phyloP scores from a whole-genome alignment of 139 green algal species.

The Chlamydomonas applanata region DNA sequence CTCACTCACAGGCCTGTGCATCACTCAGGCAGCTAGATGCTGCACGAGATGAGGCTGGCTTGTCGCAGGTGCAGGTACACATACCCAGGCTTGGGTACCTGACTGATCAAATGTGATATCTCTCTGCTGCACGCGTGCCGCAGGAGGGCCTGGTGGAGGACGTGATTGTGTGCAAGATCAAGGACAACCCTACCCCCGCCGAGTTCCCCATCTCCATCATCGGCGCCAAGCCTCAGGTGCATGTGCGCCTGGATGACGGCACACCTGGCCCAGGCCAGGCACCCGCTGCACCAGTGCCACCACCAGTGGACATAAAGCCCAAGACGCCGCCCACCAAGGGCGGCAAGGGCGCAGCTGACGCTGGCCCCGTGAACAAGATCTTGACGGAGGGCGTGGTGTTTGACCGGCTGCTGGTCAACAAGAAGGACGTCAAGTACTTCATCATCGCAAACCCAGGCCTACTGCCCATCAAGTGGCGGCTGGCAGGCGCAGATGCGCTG shows the following conservation, averaged over 20 bases:
- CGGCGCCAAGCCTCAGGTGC: slow-evolving; percentile 52
- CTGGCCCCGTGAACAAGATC: slow-evolving; percentile 31
- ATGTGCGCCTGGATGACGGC: slow-evolving; percentile 39
- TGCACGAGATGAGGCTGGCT: no score
- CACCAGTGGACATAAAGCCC: neutral
- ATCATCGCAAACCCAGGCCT: slow-evolving; percentile 65
- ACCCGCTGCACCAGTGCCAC: neutral
- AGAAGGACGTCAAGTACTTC: slow-evolving; percentile 54
- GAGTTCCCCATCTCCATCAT: slow-evolving; percentile 67
- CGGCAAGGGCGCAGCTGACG: neutral
- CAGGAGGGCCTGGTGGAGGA: slow-evolving; percentile 47
- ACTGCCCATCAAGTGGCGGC: slow-evolving; percentile 72
- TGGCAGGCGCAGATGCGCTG: slow-evolving; percentile 52
- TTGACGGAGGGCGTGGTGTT: slow-evolving; percentile 58
- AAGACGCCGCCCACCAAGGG: slow-evolving; percentile 7
- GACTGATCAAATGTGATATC: no score
- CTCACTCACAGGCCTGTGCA: no score
- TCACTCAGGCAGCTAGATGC: no score
- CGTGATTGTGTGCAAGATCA: slow-evolving; percentile 58
- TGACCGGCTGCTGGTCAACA: slow-evolving; percentile 65
- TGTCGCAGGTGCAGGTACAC: no score
- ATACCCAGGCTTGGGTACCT: no score
- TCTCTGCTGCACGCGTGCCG: no score
- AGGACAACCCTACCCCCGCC: slow-evolving; percentile 64
- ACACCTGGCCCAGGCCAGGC: slow-evolving; percentile 12